Base-by-base conservation (phyloP, 169 alveolate genomes). In the Toxoplasma gondii region DNA sequence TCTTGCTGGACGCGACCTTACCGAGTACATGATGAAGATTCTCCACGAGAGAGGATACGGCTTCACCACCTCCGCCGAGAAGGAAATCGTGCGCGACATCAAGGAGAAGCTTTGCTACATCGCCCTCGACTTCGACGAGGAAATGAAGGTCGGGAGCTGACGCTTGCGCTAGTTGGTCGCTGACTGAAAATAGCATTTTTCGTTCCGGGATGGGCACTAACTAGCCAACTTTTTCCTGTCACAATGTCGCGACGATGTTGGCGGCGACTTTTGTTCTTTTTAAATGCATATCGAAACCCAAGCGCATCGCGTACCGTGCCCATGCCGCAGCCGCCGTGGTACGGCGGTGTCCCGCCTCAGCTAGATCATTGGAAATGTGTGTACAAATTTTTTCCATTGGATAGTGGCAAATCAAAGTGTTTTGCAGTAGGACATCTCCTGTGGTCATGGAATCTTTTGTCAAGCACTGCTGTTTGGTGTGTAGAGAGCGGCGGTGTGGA, bases 1-100 rank as follows among this genome's bases (percentile, higher is more conserved):
- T 92, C 96, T 99, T 92, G 99, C 99, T 29, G 99, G 99, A 70
- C 97, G 99, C 87, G 99, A 99, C 96, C 96, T 99, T 84, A 98
- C 99, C 12, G 99, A 99, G 90, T 98, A 97, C 98, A 96, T 99
- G 98, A 98, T 97, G 97, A 99, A 98, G 96, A 97, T 99, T 93
- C 97, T 99, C 78, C 98, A 98, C 43, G 99, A 99, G 94, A 97
- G 99, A 81, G 99, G 99, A 41, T 98, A 98, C 95, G 96, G 98
- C 86, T 99, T 99, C 97, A 97, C 99, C 67, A 98, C 99, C 82
- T 96, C 99, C 29, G 99, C 99, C 81, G 99, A 99, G 95, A 97
- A 97, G 94, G 99, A 99, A 97, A 99, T 98, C 82, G 99, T 99
- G 67, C 98, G 99, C 90, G 99, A 99, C 96, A 99, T 99, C 94